phyloP scores from a whole-genome alignment of 345 rosid genomes.

The Hibiscus syriacus region DNA sequence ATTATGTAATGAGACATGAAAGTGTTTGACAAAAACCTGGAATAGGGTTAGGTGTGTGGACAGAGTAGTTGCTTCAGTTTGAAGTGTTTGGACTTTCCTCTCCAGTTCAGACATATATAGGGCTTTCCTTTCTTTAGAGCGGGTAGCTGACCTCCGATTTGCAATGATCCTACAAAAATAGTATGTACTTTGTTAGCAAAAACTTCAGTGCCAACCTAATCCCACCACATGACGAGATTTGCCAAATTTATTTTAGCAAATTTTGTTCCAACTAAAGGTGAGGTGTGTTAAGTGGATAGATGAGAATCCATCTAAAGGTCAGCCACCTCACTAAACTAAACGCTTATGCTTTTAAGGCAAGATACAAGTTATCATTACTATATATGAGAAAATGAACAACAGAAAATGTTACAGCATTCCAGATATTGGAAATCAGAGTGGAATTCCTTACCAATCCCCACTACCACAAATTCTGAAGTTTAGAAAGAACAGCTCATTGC shows the following conservation, averaged over 20 bases:
- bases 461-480: neutral
- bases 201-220: too few species aligned
- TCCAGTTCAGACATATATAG: constrained; percentile 70
- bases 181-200: neutral
- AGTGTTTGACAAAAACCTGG: constrained; percentile 38
- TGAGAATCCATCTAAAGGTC: neutral
- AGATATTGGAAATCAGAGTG: neutral
- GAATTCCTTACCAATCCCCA: neutral
- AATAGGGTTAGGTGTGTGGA: constrained; percentile 75
- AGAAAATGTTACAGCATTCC: neutral
- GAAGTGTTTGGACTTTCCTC: constrained; percentile 78
- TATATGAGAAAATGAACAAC: neutral
- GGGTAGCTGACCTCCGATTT: constrained; percentile 83
- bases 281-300: neutral
- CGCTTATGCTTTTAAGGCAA: too few species aligned
- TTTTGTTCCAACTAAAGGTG: neutral
- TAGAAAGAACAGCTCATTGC: neutral
- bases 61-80: constrained; percentile 86
- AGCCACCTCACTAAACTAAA: too few species aligned
- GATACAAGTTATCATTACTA: neutral
- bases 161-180: constrained; percentile 56
- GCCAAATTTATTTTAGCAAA: neutral
- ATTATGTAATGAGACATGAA: neutral
- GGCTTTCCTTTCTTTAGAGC: constrained; percentile 86
- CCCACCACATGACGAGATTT: neutral